Evolutionary conservation across 176 grass and related monocot genomes (phyloP).

Genomic region (Oryza nivara): DNA sequence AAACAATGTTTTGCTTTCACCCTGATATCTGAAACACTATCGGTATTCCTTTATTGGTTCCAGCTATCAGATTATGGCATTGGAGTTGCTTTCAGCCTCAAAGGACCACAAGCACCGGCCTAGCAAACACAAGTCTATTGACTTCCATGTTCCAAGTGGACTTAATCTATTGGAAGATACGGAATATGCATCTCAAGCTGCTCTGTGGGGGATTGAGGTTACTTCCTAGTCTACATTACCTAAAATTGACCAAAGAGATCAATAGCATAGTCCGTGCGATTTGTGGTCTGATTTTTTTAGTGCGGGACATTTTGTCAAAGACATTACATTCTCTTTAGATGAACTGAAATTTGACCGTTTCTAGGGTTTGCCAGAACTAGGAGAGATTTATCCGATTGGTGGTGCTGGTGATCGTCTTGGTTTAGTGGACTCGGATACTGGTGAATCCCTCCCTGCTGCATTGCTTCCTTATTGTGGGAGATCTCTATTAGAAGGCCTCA

Average conservation of each 20-base stretch:
- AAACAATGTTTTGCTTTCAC: slow-evolving; percentile 21
- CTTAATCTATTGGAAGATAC: slow-evolving; percentile 82
- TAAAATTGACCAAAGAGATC: slow-evolving; percentile 17
- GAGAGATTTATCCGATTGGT: slow-evolving; percentile 99
- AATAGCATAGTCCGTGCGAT: not conserved
- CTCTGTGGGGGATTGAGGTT: slow-evolving; percentile 97
- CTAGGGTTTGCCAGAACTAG: slow-evolving; percentile 96
- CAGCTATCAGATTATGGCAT: slow-evolving; percentile 85
- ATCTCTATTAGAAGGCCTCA: slow-evolving; percentile 84
- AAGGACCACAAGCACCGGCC: slow-evolving; percentile 44
- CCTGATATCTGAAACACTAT: slow-evolving; percentile 11
- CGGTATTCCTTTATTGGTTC: slow-evolving; percentile 22
- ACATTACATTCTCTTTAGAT: not conserved
- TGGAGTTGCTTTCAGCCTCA: slow-evolving; percentile 69
- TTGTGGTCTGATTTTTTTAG: not conserved
- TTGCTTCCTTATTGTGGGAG: slow-evolving; percentile 90
- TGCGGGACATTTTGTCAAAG: not conserved
- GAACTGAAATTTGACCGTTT: slow-evolving; percentile 55
- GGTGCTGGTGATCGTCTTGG: slow-evolving; percentile 96
- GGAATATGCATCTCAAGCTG: slow-evolving; percentile 87
- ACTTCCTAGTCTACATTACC: slow-evolving; percentile 32
- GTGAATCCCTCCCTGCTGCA: slow-evolving; percentile 94
- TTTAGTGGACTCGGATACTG: slow-evolving; percentile 71
- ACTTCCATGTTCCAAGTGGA: slow-evolving; percentile 84
- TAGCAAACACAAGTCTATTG: slow-evolving; percentile 56